Conservation (phyloP, 2,329 filamentous ascomycete species). For the Calonectria leucothoes region DNA sequence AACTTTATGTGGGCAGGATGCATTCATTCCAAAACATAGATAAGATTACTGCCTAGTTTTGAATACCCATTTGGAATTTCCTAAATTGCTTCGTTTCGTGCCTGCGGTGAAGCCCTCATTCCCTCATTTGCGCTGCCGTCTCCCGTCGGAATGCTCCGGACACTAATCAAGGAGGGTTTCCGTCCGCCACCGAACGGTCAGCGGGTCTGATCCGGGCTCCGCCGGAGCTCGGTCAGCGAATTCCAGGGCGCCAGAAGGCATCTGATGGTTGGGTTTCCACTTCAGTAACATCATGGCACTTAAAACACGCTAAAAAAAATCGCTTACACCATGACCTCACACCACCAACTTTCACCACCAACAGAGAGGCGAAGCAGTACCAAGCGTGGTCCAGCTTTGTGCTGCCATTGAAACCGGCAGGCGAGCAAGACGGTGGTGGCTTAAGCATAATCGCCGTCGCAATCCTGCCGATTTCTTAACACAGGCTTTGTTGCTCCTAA, state of each 20-base stretch:
- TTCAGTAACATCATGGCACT: background rate
- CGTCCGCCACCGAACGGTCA: slow-evolving; percentile 3
- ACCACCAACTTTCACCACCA: background rate
- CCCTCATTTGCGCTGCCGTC: background rate
- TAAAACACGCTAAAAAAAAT: background rate
- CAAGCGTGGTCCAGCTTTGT: background rate
- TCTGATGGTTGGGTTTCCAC: background rate
- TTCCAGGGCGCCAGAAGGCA: background rate
- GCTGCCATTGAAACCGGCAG: background rate
- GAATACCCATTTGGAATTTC: slow-evolving; percentile 19
- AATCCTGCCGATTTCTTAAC: background rate
- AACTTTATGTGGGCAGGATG: background rate
- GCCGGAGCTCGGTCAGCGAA: slow-evolving; percentile 13
- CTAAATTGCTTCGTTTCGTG: background rate
- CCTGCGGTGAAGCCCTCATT: background rate
- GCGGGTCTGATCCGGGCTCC: slow-evolving; percentile 9
- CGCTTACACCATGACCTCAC: background rate
- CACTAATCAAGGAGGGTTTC: background rate
- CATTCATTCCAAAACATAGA: slow-evolving; percentile 16
- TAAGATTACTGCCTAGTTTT: slow-evolving; percentile 6
- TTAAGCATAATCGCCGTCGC: background rate
- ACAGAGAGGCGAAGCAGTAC: background rate
- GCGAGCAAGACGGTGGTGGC: background rate
- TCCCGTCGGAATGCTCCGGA: background rate
- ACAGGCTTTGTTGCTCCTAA: too few relatives aligned